Conservation (phyloP, 1,284 basidiomycete species). For the Thelephora terrestris region DNA sequence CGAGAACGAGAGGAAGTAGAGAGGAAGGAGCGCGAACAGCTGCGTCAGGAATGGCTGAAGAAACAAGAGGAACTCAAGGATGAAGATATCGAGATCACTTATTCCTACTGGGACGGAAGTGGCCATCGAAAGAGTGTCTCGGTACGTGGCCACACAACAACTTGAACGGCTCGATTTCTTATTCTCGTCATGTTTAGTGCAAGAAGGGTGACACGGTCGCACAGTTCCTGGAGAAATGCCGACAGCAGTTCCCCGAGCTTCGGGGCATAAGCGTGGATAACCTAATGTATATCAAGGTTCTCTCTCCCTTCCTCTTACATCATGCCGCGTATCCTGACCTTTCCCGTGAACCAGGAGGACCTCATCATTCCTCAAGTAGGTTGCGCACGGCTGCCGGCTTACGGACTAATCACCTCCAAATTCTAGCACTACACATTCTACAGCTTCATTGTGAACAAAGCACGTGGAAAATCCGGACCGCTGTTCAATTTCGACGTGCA, state of each 20-base stretch:
- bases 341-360: conserved; percentile 58
- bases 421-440: conserved; percentile 93
- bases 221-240: conserved; percentile 86
- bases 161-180: conserved; percentile 10
- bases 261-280: conserved; percentile 88
- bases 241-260: conserved; percentile 88
- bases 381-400: conserved; percentile 3
- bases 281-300: conserved; percentile 97
- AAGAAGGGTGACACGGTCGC: conserved; percentile 96
- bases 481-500: conserved; percentile 99
- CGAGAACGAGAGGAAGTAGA: conserved; percentile 92
- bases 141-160: conserved; percentile 42
- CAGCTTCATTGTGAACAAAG: conserved; percentile 97
- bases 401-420: conserved; percentile 1
- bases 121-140: conserved; percentile 90
- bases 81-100: conserved; percentile 87
- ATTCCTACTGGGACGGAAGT: conserved; percentile 98
- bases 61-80: conserved; percentile 84
- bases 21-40: conserved; percentile 76
- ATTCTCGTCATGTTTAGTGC: conserved; percentile 45
- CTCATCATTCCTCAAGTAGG: conserved; percentile 88
- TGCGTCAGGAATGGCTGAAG: conserved; percentile 84
- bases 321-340: conserved; percentile 3
- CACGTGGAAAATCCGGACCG: conserved; percentile 95
- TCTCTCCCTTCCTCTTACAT: background rate